These are phyloP conservation scores for Sclerotinia spermophila DNA, from an alignment of 2,329 filamentous ascomycete genomes.

Conservation along the genomic window DNA sequence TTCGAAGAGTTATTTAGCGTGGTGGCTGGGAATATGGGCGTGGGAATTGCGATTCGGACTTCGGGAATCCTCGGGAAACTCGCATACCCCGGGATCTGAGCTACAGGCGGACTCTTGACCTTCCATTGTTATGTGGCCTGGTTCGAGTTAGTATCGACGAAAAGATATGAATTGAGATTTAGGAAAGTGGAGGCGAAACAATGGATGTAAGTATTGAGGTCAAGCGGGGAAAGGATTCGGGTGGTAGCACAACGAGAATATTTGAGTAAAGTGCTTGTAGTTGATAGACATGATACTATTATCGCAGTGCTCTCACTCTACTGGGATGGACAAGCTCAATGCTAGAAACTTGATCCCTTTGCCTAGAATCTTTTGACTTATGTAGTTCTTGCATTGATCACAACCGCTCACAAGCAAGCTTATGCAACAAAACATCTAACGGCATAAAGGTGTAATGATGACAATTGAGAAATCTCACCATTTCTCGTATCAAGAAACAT, in stretches of 20 bases:
- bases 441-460: neutral
- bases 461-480: neutral
- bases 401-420: neutral
- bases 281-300: neutral
- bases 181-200: neutral
- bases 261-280: neutral
- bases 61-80: no score
- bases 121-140: slow-evolving; percentile 8
- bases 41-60: neutral
- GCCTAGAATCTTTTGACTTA: neutral
- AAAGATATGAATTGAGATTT: neutral
- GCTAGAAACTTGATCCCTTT: neutral
- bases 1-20: slow-evolving; percentile 18
- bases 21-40: slow-evolving; percentile 13
- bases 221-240: neutral
- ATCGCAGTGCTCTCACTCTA: neutral
- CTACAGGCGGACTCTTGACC: neutral
- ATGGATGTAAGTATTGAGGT: no score
- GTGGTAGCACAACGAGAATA: neutral
- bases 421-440: neutral
- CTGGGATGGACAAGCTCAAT: neutral
- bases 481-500: slow-evolving; percentile 11
- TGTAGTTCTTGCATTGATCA: neutral
- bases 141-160: neutral
- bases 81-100: neutral